These are phyloP conservation scores for Hymenoscyphus albidus DNA, from an alignment of 2,329 filamentous ascomycete species.

Conservation along the genomic window DNA sequence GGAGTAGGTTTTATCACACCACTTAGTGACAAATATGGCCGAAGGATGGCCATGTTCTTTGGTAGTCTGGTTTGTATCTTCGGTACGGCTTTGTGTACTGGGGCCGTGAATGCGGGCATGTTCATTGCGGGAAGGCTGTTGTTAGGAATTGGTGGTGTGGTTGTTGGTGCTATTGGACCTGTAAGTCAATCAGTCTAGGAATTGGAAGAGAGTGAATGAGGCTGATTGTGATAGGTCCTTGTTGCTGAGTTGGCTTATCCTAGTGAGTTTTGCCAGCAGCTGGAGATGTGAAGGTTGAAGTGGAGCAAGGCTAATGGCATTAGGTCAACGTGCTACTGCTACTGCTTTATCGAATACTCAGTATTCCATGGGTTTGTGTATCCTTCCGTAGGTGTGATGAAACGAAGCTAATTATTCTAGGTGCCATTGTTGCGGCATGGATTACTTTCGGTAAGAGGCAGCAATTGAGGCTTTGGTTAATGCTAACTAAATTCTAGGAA, in stretches of 20 bases:
- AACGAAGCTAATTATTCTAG: constrained; percentile 16
- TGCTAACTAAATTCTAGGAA: not conserved
- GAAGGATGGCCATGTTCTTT: constrained; percentile 14
- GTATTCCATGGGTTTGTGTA: constrained; percentile 32
- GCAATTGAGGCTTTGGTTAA: not conserved
- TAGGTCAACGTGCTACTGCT: constrained; percentile 33
- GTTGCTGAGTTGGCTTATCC: constrained; percentile 22
- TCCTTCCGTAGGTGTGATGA: too few species aligned
- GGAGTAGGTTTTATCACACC: constrained; percentile 21
- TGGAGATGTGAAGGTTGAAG: too few species aligned
- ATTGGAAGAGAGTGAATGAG: not conserved
- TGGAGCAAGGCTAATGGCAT: too few species aligned
- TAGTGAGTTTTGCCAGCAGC: not conserved
- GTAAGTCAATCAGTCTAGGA: constrained; percentile 19
- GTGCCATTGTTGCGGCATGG: constrained; percentile 26
- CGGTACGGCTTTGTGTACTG: constrained; percentile 41
- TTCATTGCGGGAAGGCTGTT: constrained; percentile 41
- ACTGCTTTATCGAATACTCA: constrained; percentile 37
- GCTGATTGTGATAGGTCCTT: constrained; percentile 5
- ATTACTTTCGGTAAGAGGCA: constrained; percentile 17
- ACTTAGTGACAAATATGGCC: constrained; percentile 23
- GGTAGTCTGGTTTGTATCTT: constrained; percentile 38
- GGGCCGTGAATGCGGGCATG: constrained; percentile 41
- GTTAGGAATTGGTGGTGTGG: constrained; percentile 35
- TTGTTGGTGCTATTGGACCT: constrained; percentile 19